Evolutionary conservation across 2,329 filamentous ascomycete genomes (phyloP), one percentile per base, ranked within the genome.

Genomic region (Teratosphaeria nubilosa): DNA sequence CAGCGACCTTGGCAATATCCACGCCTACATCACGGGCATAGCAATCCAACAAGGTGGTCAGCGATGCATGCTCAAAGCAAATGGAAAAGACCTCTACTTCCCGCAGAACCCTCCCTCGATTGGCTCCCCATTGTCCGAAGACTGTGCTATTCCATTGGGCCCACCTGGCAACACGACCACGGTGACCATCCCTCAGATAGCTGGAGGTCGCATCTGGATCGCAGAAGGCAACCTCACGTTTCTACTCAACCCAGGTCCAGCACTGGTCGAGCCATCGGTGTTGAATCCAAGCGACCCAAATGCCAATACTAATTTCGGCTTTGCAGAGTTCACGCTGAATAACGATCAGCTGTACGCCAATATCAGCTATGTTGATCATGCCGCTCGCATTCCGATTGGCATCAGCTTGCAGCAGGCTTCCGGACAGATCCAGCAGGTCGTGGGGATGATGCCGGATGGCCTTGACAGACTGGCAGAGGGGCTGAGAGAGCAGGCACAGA

Each of bases 401-500:
- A 68, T 74, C 48, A 74, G 67, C 5, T 60, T 75, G 16, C 64
- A 73, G 53, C 73, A 72, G 60, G 66, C 69, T 0, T 68, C 69
- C 32, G 75, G 75, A 14, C 63, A 70, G 4, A 69, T 69, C 2
- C 73, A 78, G 56, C 70, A 69, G 55, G 72, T 74, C 86, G 87
- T 69, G 74, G 87, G 87, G 1, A 82, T 88, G 75, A 70, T 77
- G 0, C 63, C 78, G 0, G 74, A 83, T 63, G 86, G 85, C 1
- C 75, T 88, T 3, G 77, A 81, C 55, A 74, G 69, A 25, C 73
- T 90, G 45, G 82, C 81, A 59, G 72, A 75, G 1, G 79, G 74
- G 1, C 73, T 90, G 22, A 72, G 72, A 27, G 75, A 76, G 11
- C 86, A 90, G 69, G 73, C 81, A 2, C 61, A 67, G 4, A 72